Percentiles rank a stretch among this genome's conserved stretches.
Evolutionary conservation across 345 rosid species (phyloP).

Genomic region (Dimocarpus longan): DNA sequence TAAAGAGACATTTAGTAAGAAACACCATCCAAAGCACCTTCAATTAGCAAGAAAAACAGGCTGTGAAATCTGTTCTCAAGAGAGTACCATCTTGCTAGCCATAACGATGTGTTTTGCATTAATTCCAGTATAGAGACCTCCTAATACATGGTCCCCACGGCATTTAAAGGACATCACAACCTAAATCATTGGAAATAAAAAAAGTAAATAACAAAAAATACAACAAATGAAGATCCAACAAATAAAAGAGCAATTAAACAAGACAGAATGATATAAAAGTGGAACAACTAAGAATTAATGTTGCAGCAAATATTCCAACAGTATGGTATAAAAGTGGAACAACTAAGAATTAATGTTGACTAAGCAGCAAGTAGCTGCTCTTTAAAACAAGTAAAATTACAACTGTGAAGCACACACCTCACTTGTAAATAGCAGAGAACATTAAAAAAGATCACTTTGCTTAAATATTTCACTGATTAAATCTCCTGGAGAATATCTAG

Average conservation of each 20-base stretch:
- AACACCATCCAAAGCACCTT: not conserved
- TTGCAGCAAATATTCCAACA: not conserved
- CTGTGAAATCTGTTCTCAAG: slow-evolving; percentile 3
- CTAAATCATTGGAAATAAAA: slow-evolving; percentile 30
- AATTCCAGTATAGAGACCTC: slow-evolving; percentile 82
- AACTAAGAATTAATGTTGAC: not conserved
- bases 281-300: not conserved
- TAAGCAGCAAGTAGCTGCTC: not conserved
- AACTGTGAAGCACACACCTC: no score
- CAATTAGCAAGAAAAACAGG: not conserved
- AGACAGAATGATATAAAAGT: not conserved
- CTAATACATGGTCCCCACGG: slow-evolving; percentile 74
- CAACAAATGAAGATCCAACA: slow-evolving; percentile 1
- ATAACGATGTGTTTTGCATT: slow-evolving; percentile 72
- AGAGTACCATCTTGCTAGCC: slow-evolving; percentile 92
- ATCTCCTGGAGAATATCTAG: not conserved
- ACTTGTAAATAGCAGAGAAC: no score
- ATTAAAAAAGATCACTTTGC: not conserved
- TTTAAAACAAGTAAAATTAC: no score
- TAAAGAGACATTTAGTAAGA: not conserved
- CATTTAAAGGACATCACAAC: slow-evolving; percentile 94
- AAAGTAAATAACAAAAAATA: slow-evolving; percentile 1
- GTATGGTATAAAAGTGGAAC: not conserved
- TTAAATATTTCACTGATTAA: not conserved
- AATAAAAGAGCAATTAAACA: not conserved